Conservation (phyloP, 345 rosid genomes). For the Eucalyptus erythrocorys region DNA sequence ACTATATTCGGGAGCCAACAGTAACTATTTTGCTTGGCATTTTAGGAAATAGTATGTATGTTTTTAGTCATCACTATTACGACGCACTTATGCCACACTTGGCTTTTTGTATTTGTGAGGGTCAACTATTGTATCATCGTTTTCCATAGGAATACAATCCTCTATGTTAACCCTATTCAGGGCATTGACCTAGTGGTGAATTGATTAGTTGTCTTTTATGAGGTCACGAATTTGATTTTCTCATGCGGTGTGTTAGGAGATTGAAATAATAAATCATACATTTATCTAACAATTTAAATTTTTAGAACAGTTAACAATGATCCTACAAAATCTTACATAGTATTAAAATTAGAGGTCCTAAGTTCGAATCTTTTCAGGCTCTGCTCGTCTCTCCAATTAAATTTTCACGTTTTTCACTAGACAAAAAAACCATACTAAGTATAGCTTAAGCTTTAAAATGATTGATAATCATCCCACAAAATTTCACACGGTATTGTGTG, state of each 20-base stretch:
- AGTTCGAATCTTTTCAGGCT: fast-evolving
- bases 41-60: too few species aligned
- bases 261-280: fast-evolving
- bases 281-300: fast-evolving
- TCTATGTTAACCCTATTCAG: not conserved
- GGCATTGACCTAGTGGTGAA: not conserved
- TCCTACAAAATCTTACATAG: too few species aligned
- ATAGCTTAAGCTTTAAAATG: fast-evolving
- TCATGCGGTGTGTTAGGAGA: not conserved
- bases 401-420: fast-evolving
- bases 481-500: fast-evolving
- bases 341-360: fast-evolving
- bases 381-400: fast-evolving
- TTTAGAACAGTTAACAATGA: fast-evolving
- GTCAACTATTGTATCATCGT: too few species aligned
- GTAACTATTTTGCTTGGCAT: too few species aligned
- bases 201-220: not conserved
- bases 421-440: too few species aligned
- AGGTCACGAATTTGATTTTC: not conserved
- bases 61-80: too few species aligned
- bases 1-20: too few species aligned
- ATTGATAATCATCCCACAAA: too few species aligned
- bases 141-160: not conserved
- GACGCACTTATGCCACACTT: too few species aligned
- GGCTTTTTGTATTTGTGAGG: too few species aligned